phyloP scores from a whole-genome alignment of 2,329 filamentous ascomycete genomes.

The Fusarium sp. region DNA sequence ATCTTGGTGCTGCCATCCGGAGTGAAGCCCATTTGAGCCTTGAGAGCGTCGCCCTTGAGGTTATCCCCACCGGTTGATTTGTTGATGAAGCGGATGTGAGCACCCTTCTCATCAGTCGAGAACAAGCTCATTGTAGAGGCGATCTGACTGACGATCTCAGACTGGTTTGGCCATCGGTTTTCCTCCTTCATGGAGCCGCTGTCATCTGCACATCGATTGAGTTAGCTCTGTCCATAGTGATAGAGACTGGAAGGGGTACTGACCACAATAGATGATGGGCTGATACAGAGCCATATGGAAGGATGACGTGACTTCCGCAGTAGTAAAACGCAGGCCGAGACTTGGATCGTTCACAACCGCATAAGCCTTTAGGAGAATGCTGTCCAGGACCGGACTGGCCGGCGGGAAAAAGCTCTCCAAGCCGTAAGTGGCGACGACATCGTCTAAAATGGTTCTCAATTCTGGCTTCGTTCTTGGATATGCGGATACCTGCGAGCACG shows the following conservation, averaged over 20 bases:
- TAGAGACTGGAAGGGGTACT: neutral
- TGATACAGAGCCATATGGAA: neutral
- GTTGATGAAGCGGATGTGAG: neutral
- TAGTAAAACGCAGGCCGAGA: neutral
- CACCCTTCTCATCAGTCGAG: neutral
- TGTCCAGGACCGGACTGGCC: neutral
- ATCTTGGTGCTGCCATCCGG: neutral
- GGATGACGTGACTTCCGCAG: neutral
- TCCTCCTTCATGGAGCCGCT: neutral
- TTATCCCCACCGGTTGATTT: neutral
- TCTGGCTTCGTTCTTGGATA: neutral
- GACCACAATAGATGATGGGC: conserved; percentile 1
- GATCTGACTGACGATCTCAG: neutral
- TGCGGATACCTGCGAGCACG: neutral
- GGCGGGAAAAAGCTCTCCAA: neutral
- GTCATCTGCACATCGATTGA: neutral
- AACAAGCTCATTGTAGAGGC: neutral
- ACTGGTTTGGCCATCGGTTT: neutral
- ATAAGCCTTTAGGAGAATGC: neutral
- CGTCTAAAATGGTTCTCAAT: neutral
- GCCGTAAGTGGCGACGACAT: neutral
- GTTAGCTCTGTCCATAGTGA: neutral
- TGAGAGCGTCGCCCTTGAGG: neutral
- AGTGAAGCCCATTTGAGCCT: neutral
- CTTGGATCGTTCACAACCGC: neutral